These are phyloP conservation scores for Penicillium crustosum DNA, from an alignment of 2,329 filamentous ascomycete species.

Conservation along the genomic window DNA sequence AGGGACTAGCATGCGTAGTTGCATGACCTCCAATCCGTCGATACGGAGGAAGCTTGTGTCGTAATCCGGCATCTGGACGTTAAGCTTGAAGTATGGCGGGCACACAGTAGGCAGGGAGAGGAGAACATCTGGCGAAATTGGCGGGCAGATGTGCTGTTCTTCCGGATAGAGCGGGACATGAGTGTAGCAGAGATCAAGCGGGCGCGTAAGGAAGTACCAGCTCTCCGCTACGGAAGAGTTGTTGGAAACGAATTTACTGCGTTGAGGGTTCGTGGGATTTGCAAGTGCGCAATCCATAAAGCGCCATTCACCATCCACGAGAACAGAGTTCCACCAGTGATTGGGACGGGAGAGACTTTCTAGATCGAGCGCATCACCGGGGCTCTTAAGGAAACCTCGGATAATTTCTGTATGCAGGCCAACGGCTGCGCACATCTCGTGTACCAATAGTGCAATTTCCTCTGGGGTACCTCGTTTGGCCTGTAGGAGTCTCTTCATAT, in stretches of 20 bases:
- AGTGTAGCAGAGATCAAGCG: conserved; percentile 89
- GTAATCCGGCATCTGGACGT: conserved; percentile 78
- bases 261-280: conserved; percentile 82
- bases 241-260: conserved; percentile 72
- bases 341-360: conserved; percentile 83
- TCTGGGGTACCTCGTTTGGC: conserved; percentile 80
- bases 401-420: conserved; percentile 86
- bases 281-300: conserved; percentile 93
- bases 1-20: conserved; percentile 83
- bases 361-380: conserved; percentile 78
- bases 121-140: conserved; percentile 80
- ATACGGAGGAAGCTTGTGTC: conserved; percentile 83
- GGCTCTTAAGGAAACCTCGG: conserved; percentile 84
- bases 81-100: conserved; percentile 82
- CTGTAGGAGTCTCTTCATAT: conserved; percentile 80
- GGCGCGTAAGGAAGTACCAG: conserved; percentile 92
- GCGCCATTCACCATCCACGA: conserved; percentile 93
- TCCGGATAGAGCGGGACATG: conserved; percentile 84
- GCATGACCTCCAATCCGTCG: conserved; percentile 90
- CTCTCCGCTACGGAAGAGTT: conserved; percentile 70
- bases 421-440: conserved; percentile 90
- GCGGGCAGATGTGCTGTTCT: conserved; percentile 91
- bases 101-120: conserved; percentile 83
- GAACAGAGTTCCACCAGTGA: conserved; percentile 95
- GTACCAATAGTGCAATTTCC: conserved; percentile 83